Evolutionary conservation across 2,329 filamentous ascomycete species (phyloP), one percentile per base, ranked within the genome.

Genomic region (Diplodia mutila): DNA sequence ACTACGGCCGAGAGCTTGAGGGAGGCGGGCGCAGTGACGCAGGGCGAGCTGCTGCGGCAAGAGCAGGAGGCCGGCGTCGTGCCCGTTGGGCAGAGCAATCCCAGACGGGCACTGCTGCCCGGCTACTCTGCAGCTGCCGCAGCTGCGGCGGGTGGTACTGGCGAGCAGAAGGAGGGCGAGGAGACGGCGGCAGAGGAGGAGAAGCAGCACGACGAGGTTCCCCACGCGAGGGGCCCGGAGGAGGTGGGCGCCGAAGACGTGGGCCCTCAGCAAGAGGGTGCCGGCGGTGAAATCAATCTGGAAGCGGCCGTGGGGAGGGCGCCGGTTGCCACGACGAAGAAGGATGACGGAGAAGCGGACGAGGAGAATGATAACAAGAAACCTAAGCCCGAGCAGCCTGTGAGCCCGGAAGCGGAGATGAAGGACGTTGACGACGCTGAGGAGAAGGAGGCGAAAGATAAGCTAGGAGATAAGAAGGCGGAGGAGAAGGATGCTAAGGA

Each of bases 231-330:
- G 49, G 94, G 94, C 0, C 95, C 95, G 0, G 88, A 92, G 34
- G 86, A 92, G 72, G 91, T 98, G 61, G 94, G 94, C 4, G 88
- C 93, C 68, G 89, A 92, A 72, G 95, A 99, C 76, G 91, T 92
- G 71, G 95, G 95, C 0, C 89, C 91, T 11, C 94, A 84, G 92
- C 78, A 80, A 71, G 64, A 81, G 79, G 66, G 54, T 7, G 16
- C 39, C 5, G 69, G 67, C 9, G 55, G 64, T 5, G 52, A 54
- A 14, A 69, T 79, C 32, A 70, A 80, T 57, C 75, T 79, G 54
- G 78, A 78, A 64, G 78, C 74, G 6, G 78, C 77, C 0, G 71
- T 79, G 5, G 78, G 78, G 21, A 72, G 77, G 49, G 74, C 76
- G 37, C 76, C 76, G 61, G 61, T 78, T 8, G 46, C 37, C 12